Percentiles rank a stretch among this genome's conserved stretches.
phyloP scores from a whole-genome alignment of 192 early-diverging fungal species.

The Coemansia sp. region DNA sequence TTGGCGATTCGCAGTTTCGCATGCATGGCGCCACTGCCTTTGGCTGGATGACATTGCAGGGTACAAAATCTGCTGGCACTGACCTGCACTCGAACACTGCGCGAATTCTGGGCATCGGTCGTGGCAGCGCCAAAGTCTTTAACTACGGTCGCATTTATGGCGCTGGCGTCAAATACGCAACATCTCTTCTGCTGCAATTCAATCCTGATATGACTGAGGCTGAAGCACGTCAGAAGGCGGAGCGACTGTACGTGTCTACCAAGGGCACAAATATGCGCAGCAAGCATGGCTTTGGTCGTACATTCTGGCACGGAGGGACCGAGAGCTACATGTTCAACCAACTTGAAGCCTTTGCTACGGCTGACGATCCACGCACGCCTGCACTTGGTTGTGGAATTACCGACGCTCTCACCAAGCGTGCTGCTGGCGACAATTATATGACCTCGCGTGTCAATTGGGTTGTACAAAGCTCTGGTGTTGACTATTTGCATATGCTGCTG shows the following conservation, averaged over 20 bases:
- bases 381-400: constrained; percentile 87
- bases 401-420: constrained; percentile 67
- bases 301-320: constrained; percentile 84
- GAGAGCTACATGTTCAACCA: constrained; percentile 96
- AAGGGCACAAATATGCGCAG: constrained; percentile 70
- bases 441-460: constrained; percentile 95
- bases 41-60: constrained; percentile 98
- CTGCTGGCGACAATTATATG: constrained; percentile 64
- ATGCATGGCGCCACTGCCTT: constrained; percentile 91
- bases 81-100: constrained; percentile 95
- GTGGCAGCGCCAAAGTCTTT: constrained; percentile 91
- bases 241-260: constrained; percentile 72
- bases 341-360: constrained; percentile 77
- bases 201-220: constrained; percentile 66
- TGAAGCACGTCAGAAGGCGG: constrained; percentile 66
- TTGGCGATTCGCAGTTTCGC: constrained; percentile 92
- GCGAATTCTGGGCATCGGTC: constrained; percentile 77
- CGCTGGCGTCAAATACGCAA: constrained; percentile 82
- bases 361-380: constrained; percentile 76
- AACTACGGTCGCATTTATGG: constrained; percentile 97
- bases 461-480: constrained; percentile 96
- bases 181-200: constrained; percentile 74
- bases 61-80: constrained; percentile 81
- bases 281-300: constrained; percentile 20
- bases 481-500: constrained; percentile 91